phyloP scores from a whole-genome alignment of 2,329 filamentous ascomycete species.

The Pseudogymnoascus destructans region DNA sequence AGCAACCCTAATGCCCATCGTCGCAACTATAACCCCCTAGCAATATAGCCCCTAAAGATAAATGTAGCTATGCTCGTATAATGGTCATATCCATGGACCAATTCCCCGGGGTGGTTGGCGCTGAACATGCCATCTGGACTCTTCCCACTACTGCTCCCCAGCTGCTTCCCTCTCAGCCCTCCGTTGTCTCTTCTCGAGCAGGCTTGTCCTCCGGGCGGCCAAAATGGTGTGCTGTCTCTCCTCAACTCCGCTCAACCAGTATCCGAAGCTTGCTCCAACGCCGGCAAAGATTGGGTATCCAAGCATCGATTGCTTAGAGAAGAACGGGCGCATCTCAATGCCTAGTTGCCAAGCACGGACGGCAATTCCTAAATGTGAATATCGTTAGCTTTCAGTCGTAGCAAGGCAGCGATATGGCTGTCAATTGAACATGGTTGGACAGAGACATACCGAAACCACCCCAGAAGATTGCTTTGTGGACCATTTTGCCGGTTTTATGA shows the following conservation, averaged over 20 bases:
- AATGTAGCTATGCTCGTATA: background rate
- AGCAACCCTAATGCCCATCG: background rate
- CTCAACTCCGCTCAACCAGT: conserved; percentile 91
- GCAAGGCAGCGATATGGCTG: background rate
- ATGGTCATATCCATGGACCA: background rate
- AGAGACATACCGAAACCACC: conserved; percentile 69
- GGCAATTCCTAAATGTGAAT: conserved; percentile 56
- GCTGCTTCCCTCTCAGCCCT: conserved; percentile 53
- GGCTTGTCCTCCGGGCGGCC: conserved; percentile 59
- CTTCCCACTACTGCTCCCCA: conserved; percentile 23
- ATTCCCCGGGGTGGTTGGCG: background rate
- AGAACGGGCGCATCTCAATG: conserved; percentile 94
- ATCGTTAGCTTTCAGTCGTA: background rate
- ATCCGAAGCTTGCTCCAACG: conserved; percentile 83
- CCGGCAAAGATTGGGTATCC: conserved; percentile 82
- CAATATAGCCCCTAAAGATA: background rate
- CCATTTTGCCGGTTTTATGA: conserved; percentile 20
- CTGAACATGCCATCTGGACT: background rate
- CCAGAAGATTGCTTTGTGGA: conserved; percentile 61
- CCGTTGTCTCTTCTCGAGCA: conserved; percentile 82
- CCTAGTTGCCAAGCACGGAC: conserved; percentile 93
- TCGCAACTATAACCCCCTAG: background rate
- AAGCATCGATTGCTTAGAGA: conserved; percentile 74
- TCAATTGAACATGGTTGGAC: conserved; percentile 11
- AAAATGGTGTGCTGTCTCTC: conserved; percentile 66